Conservation (phyloP, 352 stramenopile species). For the Plasmopara muralis region DNA sequence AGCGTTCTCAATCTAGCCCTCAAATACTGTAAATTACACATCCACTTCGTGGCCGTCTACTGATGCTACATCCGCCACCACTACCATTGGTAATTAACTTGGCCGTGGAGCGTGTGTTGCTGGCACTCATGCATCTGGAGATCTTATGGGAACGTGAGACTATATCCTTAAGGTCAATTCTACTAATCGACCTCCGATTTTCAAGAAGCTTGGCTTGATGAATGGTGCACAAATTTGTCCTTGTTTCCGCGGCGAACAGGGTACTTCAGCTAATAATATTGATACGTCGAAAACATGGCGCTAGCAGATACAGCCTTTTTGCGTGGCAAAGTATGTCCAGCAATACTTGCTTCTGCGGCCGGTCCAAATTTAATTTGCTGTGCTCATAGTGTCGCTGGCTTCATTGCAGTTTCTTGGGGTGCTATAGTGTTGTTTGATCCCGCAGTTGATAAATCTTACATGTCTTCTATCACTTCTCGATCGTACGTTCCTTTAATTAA, state of each 20-base stretch:
- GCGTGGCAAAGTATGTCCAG: background rate
- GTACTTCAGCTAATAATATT: background rate
- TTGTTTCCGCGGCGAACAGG: background rate
- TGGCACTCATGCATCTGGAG: background rate
- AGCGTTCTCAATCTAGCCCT: background rate
- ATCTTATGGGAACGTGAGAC: background rate
- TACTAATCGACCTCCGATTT: too few relatives aligned
- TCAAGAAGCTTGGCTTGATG: too few relatives aligned
- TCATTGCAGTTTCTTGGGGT: background rate
- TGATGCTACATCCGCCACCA: background rate
- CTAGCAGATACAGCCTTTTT: background rate
- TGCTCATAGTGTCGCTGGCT: background rate
- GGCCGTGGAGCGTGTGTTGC: too few relatives aligned
- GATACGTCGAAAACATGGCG: background rate
- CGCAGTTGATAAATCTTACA: background rate
- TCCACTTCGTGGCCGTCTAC: background rate
- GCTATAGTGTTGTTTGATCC: background rate
- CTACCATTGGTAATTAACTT: background rate
- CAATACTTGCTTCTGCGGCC: background rate
- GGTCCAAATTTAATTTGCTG: background rate
- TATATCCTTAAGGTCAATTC: background rate
- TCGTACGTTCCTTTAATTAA: background rate
- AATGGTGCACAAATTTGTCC: background rate
- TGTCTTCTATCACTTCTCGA: background rate
- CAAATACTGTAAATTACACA: background rate